Percentiles rank a stretch among this genome's conserved stretches.
Conservation (phyloP, 129 eudicot genomes). For the Tanacetum coccineum region DNA sequence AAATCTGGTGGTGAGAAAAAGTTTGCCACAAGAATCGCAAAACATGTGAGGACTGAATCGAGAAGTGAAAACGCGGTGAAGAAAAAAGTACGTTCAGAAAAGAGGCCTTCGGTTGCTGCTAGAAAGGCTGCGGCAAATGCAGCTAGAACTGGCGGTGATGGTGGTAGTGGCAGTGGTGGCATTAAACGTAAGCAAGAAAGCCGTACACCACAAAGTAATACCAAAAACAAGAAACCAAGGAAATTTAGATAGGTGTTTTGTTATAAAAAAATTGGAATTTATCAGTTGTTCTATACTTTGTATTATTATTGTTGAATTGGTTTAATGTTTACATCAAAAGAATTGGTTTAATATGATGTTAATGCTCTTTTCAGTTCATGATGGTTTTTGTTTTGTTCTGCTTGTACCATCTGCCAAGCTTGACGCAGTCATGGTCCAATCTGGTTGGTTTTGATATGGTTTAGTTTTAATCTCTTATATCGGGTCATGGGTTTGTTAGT, state of each 20-base stretch:
- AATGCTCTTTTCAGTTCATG: background rate
- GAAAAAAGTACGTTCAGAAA: constrained; percentile 32
- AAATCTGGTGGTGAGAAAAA: constrained; percentile 38
- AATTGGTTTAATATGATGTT: background rate
- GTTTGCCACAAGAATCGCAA: constrained; percentile 28
- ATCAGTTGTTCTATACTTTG: no score
- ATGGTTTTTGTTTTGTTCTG: background rate
- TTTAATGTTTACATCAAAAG: background rate
- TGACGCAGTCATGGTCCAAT: background rate
- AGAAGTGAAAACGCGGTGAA: constrained; percentile 23
- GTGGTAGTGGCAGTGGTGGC: constrained; percentile 19
- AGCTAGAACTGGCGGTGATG: constrained; percentile 25
- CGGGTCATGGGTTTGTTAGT: no score
- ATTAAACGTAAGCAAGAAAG: constrained; percentile 32
- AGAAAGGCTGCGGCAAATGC: constrained; percentile 35
- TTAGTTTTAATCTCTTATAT: background rate
- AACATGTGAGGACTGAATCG: constrained; percentile 16
- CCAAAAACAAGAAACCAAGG: constrained; percentile 35
- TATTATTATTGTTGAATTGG: constrained; percentile 5
- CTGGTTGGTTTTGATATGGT: background rate
- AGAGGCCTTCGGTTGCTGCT: constrained; percentile 44
- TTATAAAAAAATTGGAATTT: background rate
- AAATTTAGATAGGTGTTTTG: constrained; percentile 28
- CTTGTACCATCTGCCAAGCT: no score
- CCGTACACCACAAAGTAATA: constrained; percentile 31